Evolutionary conservation across 371 early-diverging fungal species (phyloP), one percentile per base, ranked within the genome.

Genomic region (Lichtheimia ramosa): DNA sequence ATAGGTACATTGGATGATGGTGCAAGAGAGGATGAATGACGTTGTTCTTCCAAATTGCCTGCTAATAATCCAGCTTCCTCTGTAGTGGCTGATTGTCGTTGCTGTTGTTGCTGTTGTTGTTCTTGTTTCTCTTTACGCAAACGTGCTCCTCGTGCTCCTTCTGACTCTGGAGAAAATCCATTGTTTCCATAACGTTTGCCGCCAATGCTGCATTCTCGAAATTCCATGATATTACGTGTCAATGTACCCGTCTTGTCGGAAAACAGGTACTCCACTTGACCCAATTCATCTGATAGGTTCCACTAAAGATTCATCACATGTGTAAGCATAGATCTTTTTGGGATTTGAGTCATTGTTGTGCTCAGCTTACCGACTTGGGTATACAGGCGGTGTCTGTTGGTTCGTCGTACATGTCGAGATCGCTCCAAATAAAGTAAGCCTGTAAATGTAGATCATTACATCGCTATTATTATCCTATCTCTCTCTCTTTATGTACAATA

Each of bases 221-320:
- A 95, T 67, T 86, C 86, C 92, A 92, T 92, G 21, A 90, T 86
- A 54, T 92, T 92, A 60, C 89, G 85, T 0, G 92, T 92, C 41
- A 92, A 63, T 2, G 92, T 92, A 8, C 92, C 92, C 0, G 92
- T 90, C 62, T 98, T 98, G 79, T 98, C 98, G 13, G 92, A 91
- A 62, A 98, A 92, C 24, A 98, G 88, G 79, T 94, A 97, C 64
- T 96, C 94, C 48, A 98, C 90, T 67, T 94, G 92, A 15, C 99
- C 92, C n/a, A 89, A 69, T 54, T 92, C 91, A 56, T 92, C 92
- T 10, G 91, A 88, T 24, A 92, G 79, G 56, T 88, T 96, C 90
- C 96, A 96, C 61, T 61, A 49, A 0, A n/a, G 16, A 43, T 43
- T 15, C 43, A n/a, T n/a, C 18, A 18, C 43, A 18, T n/a, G 16